Base-by-base conservation (phyloP, 1,284 basidiomycete genomes). In the Ceratobasidium sp. region DNA sequence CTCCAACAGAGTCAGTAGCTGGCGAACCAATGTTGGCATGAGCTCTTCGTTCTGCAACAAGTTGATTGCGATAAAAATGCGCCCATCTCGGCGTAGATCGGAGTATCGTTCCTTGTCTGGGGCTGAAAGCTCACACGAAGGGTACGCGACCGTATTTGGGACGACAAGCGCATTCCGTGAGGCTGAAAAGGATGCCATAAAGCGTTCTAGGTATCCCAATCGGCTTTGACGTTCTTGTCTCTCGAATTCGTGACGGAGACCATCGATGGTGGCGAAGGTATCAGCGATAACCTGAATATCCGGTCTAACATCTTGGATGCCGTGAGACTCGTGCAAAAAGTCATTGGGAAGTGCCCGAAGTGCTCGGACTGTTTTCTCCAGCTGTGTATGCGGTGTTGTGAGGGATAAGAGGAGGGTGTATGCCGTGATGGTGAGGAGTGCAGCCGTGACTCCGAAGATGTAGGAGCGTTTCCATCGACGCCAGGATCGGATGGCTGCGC, bases 21-120 rank as follows among this genome's bases (percentile, higher is more conserved):
- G 78, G 9, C 78, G 79, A 22, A 79, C 49, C 75, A 82, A 78
- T 0, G 79, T 77, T 11, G 82, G 80, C 32, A 82, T 61, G n/a
- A 82, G 80, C 79, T 54, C 37, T 46, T 78, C 75, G 66, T 76
- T 76, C 32, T 76, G 37, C 8, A 67, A n/a, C 54, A 76, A 69
- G 34, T 76, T 76, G 46, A 76, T 69, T 6, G 65, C 75, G 34
- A 76, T 40, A 51, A 76, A 62, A n/a, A 70, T 37, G 11, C 70
- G 57, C 15, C 59, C 54, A 13, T 17, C 52, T 43, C 32, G 34
- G 32, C 40, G 51, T 7, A 70, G 52, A 25, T 56, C 43, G 32
- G 67, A 15, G 51, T 56, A 69, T 2, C 67, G 67, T 44, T 40
- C 15, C 57, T 29, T 51, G 57, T 61, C 56, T 13, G 15, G 1